Base-by-base conservation (phyloP, 2,329 filamentous ascomycete genomes). In the Trichoderma sp. region DNA sequence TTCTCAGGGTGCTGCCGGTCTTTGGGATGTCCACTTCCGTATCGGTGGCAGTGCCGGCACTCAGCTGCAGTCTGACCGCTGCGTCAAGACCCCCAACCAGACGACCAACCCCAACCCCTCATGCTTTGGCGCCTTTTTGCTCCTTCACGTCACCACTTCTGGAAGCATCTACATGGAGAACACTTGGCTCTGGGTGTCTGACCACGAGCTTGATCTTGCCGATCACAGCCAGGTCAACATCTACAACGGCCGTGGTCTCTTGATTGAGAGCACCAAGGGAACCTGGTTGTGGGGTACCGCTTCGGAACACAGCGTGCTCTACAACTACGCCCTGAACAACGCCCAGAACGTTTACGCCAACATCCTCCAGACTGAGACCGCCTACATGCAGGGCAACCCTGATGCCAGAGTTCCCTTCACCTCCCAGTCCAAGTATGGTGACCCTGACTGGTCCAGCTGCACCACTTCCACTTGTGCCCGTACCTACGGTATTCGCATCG, bases 11-110 rank as follows among this genome's bases (percentile, higher is more conserved):
- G 90, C 91, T 1, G 92, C 92, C 24, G 96, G 91, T 77, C 92
- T 98, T 85, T 99, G 95, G 94, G 97, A 99, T 81, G 92, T 95
- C n/a, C 97, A 99, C 87, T 93, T 97, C 86, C 94, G 97, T 81
- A 91, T 99, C 80, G 96, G 95, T 80, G 97, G 97, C 60, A 92
- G 93, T 73, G 92, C 93, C 5, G 96, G 96, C 76, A 97, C 95
- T 33, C 85, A 94, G 78, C 89, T 98, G 18, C 94, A 97, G 85
- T 93, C 92, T 21, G 89, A 94, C 83, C 92, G 88, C 74, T 98
- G 95, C 86, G 84, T 90, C 83, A 97, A 97, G 89, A 93, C 92
- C 77, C 93, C 93, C 59, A 87, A 88, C 68, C 85, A 87, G 16
- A 89, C 88, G 6, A 91, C 93, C 68, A 83, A 85, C 4, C 89